Evolutionary conservation across 2,329 filamentous ascomycete genomes (phyloP), one percentile per base, ranked within the genome.

Genomic region (Stagonosporopsis vannaccii): DNA sequence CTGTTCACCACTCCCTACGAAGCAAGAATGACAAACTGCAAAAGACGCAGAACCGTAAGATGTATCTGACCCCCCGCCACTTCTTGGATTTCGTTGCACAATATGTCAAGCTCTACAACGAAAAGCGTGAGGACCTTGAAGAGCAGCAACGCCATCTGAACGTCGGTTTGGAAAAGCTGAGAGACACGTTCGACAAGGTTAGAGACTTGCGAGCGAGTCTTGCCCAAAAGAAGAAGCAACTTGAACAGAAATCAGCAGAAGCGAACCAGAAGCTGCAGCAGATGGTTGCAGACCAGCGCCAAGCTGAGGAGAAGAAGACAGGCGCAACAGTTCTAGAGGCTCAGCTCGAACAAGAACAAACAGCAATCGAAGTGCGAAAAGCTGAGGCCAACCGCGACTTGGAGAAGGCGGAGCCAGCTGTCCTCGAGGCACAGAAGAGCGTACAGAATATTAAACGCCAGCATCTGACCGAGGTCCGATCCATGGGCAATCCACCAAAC

Each of bases 81-180:
- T 99, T 97, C 81, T 81, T 99, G 47, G 96, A 99, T 75, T 99
- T 99, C 70, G 94, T 99, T 56, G 91, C 92, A 35, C 95, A 99
- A 73, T 99, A 97, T 74, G 93, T 97, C 76, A 95, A 91, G 76
- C 83, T 99, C 6, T 98, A 98, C 79, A 96, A 93, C 61, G 95
- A 99, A 78, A 99, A 99, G 82, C 90, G 96, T 11, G 95, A 98
- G 75, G 95, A 99, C 72, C 85, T 99, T 1, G 95, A 99, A 77
- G 95, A 99, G 75, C 95, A 99, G 76, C 95, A 99, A 74, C 90
- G 95, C 26, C 95, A 99, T 84, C 83, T 99, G 60, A 99, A 99
- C 70, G 93, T 98, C 53, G 96, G 95, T 83, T 85, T 99, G 2
- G 95, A 99, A 80, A 99, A 99, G 77, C 83, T 99, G 25, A 87